phyloP scores from a whole-genome alignment of 192 early-diverging fungal genomes.

The Piromyces sp. region DNA sequence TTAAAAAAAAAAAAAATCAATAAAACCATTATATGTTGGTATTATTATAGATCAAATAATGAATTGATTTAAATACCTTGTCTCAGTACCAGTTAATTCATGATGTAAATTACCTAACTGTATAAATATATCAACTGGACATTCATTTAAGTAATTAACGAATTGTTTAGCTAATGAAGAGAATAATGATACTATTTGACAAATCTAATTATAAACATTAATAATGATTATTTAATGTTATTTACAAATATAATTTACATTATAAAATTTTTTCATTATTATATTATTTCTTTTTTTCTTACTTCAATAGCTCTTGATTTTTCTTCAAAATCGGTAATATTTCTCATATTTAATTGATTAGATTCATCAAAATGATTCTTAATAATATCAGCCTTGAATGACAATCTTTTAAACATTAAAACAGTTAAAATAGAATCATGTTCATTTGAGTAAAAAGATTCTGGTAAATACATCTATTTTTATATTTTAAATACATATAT shows the following conservation, averaged over 20 bases:
- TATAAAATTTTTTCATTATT: too few relatives aligned
- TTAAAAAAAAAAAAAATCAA: too few relatives aligned
- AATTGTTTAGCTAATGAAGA: constrained; percentile 49
- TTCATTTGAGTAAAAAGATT: constrained; percentile 64
- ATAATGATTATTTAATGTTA: too few relatives aligned
- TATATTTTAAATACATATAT: too few relatives aligned
- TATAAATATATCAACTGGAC: constrained; percentile 50
- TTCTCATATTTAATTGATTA: background rate
- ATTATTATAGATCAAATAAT: too few relatives aligned
- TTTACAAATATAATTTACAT: too few relatives aligned
- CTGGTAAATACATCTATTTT: constrained; percentile 62
- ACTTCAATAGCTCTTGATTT: constrained; percentile 32
- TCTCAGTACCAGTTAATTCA: constrained; percentile 63
- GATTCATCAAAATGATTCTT: background rate
- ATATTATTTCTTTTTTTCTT: constrained; percentile 24
- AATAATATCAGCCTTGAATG: constrained; percentile 58
- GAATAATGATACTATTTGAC: constrained; percentile 46
- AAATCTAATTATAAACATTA: constrained; percentile 14
- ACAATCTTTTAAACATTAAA: constrained; percentile 60
- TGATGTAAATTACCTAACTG: constrained; percentile 54
- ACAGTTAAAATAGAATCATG: constrained; percentile 54
- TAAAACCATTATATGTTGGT: too few relatives aligned
- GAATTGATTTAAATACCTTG: too few relatives aligned
- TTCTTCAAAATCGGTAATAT: constrained; percentile 42
- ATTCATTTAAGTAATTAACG: constrained; percentile 42